phyloP scores from a whole-genome alignment of 768 basidiomycete genomes.

The Rhizopogon sp. region DNA sequence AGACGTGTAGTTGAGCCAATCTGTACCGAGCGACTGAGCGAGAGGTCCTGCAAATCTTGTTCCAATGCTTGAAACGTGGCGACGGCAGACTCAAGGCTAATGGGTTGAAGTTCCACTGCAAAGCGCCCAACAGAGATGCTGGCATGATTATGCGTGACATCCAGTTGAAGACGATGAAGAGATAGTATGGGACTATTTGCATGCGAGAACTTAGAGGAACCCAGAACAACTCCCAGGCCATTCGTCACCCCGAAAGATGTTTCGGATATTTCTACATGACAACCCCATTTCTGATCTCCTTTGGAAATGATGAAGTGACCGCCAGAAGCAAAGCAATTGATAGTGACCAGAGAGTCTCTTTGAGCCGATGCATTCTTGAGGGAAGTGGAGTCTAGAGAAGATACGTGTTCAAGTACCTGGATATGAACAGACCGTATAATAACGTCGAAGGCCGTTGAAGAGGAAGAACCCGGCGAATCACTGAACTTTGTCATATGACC shows the following conservation, averaged over 20 bases:
- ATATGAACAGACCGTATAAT: conserved; percentile 34
- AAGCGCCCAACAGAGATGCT: conserved; percentile 18
- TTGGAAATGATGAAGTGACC: neutral
- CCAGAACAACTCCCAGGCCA: neutral
- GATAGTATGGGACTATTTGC: neutral
- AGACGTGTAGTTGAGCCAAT: neutral
- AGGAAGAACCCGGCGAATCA: conserved; percentile 12
- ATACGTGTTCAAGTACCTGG: conserved; percentile 44
- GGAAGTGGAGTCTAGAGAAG: neutral
- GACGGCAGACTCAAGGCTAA: conserved; percentile 24
- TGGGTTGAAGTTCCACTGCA: conserved; percentile 21
- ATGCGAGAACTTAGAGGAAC: neutral
- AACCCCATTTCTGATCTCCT: neutral
- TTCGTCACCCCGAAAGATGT: neutral
- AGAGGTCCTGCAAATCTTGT: conserved; percentile 10
- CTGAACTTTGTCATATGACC: conserved; percentile 31
- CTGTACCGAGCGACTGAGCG: neutral
- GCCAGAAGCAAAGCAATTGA: neutral
- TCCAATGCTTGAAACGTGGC: conserved; percentile 11
- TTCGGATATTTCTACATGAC: neutral
- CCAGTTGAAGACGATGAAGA: neutral
- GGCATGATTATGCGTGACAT: neutral
- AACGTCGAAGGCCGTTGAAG: conserved; percentile 35
- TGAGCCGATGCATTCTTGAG: neutral
- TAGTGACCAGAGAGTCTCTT: neutral